Evolutionary conservation across 768 basidiomycete genomes (phyloP).

Genomic region (Sporobolomyces roseus): DNA sequence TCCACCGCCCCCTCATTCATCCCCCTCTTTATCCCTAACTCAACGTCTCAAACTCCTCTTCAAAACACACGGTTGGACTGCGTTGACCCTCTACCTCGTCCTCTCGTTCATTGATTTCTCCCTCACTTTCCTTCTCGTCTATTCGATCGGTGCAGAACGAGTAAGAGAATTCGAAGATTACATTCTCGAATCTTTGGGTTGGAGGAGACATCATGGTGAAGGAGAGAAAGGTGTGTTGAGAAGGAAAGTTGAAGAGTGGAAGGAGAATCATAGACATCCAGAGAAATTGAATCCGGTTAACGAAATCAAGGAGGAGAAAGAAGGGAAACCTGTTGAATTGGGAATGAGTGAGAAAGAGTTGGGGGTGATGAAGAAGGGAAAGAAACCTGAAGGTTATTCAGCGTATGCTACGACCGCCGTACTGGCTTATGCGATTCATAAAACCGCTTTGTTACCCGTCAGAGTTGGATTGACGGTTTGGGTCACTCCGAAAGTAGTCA

Average conservation of each 20-base stretch:
- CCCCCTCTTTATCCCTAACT: slow-evolving; percentile 17
- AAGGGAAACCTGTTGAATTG: not conserved
- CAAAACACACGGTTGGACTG: slow-evolving; percentile 92
- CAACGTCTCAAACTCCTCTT: slow-evolving; percentile 37
- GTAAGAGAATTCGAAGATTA: slow-evolving; percentile 63
- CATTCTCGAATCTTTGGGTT: slow-evolving; percentile 52
- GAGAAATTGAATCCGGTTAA: not conserved
- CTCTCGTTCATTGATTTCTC: slow-evolving; percentile 74
- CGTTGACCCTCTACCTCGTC: slow-evolving; percentile 79
- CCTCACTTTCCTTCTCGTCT: slow-evolving; percentile 76
- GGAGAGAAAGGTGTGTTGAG: slow-evolving; percentile 26
- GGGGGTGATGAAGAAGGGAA: slow-evolving; percentile 20
- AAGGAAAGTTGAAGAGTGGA: slow-evolving; percentile 18
- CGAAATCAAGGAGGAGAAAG: not conserved
- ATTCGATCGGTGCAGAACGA: slow-evolving; percentile 82
- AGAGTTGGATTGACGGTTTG: slow-evolving; percentile 75
- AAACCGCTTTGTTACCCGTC: slow-evolving; percentile 83
- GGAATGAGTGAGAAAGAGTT: slow-evolving; percentile 1
- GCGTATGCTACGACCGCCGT: slow-evolving; percentile 87
- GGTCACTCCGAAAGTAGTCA: slow-evolving; percentile 42
- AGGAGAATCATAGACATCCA: slow-evolving; percentile 30
- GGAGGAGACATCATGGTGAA: slow-evolving; percentile 32
- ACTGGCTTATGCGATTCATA: slow-evolving; percentile 92
- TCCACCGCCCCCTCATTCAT: not conserved
- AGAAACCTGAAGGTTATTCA: slow-evolving; percentile 57